Evolutionary conservation across 176 grass and related monocot genomes (phyloP), one percentile per base, ranked within the genome.

Genomic region (Secale cereale): DNA sequence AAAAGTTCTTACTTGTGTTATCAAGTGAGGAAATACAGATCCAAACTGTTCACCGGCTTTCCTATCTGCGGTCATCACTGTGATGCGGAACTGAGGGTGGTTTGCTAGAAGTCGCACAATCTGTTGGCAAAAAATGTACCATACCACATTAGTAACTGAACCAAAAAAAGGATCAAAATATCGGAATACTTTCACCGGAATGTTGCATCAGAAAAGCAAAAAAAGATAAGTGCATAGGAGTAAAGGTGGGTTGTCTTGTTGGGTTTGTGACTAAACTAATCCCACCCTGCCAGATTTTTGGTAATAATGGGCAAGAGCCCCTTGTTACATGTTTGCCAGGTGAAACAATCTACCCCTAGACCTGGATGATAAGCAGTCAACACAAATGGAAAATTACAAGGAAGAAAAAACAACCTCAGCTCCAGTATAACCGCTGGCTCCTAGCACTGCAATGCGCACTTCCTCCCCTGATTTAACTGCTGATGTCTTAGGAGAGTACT

Each of bases 21-120:
- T 91, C 69, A 96, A 91, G 79, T 99, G 93, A 74, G 97, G 93
- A 94, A 99, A 99, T 87, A 99, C 97, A 48, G 91, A 96, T 74
- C 82, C 82, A 83, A 99, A 87, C 20, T 88, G 77, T 87, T 96
- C 84, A 15, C 97, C 97, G 41, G 91, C 93, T 91, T 99, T 98
- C 88, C 93, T 95, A 70, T 98, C 97, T 23, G 97, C 97, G 12
- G 97, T 98, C 90, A 98, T 95, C 62, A 92, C 75, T 84, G 84
- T 94, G 76, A 94, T 95, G 43, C 56, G 41, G 40, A 96, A 92
- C 50, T 92, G 86, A 35, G 97, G 97, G 40, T 98, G 97, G 70
- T 91, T 95, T 56, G 93, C 91, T 27, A 98, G 86, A 79, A 98
- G 81, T 15, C 93, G 86, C 27, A 98, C 91, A 81, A 98, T 91